Percentiles rank a stretch among this genome's conserved stretches.
These are phyloP conservation scores for Isabelozyma heimii DNA, from an alignment of 805 yeast species.

Conservation along the genomic window DNA sequence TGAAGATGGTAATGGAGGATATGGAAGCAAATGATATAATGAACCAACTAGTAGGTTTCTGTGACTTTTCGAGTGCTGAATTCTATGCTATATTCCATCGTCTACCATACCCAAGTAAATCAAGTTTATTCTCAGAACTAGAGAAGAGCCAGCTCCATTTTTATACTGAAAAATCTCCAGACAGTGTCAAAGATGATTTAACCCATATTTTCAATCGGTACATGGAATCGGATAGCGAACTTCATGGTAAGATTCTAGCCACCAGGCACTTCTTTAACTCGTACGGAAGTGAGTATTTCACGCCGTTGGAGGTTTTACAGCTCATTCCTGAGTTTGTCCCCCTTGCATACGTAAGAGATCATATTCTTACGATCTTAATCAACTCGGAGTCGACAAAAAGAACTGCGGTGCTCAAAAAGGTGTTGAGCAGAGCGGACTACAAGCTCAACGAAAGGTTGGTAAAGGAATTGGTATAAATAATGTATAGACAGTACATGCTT, in stretches of 20 bases:
- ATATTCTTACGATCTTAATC: constrained; percentile 16
- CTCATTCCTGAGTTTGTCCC: constrained; percentile 32
- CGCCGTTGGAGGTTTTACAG: constrained; percentile 22
- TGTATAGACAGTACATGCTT: no score
- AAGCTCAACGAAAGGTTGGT: constrained; percentile 16
- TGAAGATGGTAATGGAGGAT: not conserved
- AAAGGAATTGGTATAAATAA: constrained; percentile 13
- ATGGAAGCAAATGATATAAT: not conserved
- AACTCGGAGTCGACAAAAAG: constrained; percentile 16
- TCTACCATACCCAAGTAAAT: constrained; percentile 18
- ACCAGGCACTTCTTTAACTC: constrained; percentile 26
- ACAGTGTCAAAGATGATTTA: constrained; percentile 9
- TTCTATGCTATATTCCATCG: constrained; percentile 17
- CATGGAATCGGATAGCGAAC: constrained; percentile 4
- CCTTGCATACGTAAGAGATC: constrained; percentile 24
- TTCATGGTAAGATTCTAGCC: constrained; percentile 9
- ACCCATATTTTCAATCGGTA: constrained; percentile 15
- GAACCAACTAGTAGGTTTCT: constrained; percentile 12
- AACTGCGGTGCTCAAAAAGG: constrained; percentile 19
- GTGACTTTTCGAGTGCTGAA: constrained; percentile 37
- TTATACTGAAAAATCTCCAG: not conserved
- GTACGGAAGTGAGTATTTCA: constrained; percentile 18
- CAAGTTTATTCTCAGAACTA: constrained; percentile 11
- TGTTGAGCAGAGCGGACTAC: constrained; percentile 26
- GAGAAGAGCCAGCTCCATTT: not conserved